Percentiles rank a stretch among this genome's conserved stretches.
Evolutionary conservation across 345 rosid genomes (phyloP).

Genomic region (Camelina hispida): DNA sequence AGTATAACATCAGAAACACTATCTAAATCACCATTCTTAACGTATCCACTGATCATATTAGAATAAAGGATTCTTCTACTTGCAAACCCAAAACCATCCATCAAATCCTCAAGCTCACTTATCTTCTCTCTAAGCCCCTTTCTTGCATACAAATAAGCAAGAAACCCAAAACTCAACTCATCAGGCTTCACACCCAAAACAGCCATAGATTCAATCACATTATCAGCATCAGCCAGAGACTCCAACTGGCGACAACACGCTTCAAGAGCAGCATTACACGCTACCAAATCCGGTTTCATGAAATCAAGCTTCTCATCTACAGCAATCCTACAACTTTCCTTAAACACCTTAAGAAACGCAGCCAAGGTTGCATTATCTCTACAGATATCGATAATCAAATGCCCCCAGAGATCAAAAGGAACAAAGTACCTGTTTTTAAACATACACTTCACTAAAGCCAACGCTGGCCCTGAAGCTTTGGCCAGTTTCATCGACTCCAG

Average conservation of each 20-base stretch:
- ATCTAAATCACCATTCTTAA: slow-evolving; percentile 63
- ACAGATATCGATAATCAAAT: slow-evolving; percentile 59
- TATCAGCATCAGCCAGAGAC: slow-evolving; percentile 71
- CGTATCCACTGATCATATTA: slow-evolving; percentile 74
- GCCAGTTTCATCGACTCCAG: slow-evolving; percentile 65
- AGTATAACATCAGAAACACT: slow-evolving; percentile 55
- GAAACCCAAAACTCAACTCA: slow-evolving; percentile 76
- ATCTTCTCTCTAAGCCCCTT: slow-evolving; percentile 73
- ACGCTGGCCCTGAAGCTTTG: slow-evolving; percentile 70
- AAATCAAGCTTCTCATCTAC: slow-evolving; percentile 71
- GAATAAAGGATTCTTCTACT: slow-evolving; percentile 50
- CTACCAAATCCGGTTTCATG: slow-evolving; percentile 74
- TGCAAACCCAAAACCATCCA: slow-evolving; percentile 62
- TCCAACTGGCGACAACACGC: slow-evolving; percentile 65
- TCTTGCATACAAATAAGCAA: slow-evolving; percentile 82
- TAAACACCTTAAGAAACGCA: slow-evolving; percentile 67
- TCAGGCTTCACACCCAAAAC: slow-evolving; percentile 74
- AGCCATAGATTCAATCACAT: slow-evolving; percentile 69
- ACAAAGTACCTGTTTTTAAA: slow-evolving; percentile 78
- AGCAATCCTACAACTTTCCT: slow-evolving; percentile 72
- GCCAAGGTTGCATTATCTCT: slow-evolving; percentile 52
- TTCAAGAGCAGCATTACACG: slow-evolving; percentile 81
- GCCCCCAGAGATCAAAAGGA: slow-evolving; percentile 84
- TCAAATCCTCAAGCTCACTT: slow-evolving; percentile 62
- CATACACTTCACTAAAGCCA: slow-evolving; percentile 79